Conservation (phyloP, 2,329 filamentous ascomycete species). For the Epichloe sp. region DNA sequence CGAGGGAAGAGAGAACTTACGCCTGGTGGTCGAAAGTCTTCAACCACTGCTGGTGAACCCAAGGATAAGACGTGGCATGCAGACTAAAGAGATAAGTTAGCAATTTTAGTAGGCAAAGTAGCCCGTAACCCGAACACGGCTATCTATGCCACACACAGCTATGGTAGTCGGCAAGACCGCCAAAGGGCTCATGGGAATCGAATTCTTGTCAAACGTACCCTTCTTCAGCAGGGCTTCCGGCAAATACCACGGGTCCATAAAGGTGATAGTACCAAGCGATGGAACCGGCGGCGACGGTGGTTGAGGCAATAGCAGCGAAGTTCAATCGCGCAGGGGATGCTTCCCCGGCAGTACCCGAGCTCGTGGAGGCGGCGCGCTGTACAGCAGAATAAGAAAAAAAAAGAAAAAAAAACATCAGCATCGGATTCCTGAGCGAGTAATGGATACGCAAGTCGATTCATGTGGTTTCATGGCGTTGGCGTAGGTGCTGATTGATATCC, state of each 20-base stretch:
- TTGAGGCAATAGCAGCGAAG: conserved; percentile 75
- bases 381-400: conserved; percentile 5
- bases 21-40: conserved; percentile 97
- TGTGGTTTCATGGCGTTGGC: conserved; percentile 11
- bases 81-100: conserved; percentile 46
- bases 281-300: conserved; percentile 73
- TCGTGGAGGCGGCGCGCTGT: conserved; percentile 58
- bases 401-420: conserved; percentile 25
- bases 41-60: conserved; percentile 82
- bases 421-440: conserved; percentile 10
- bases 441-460: conserved; percentile 16
- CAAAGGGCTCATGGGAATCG: neutral
- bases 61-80: conserved; percentile 83
- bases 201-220: conserved; percentile 55
- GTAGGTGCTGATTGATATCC: conserved; percentile 15
- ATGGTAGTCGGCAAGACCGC: neutral
- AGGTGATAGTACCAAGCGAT: conserved; percentile 96
- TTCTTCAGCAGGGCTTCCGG: conserved; percentile 90
- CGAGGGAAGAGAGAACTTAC: conserved; percentile 41
- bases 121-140: conserved; percentile 9
- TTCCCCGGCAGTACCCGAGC: conserved; percentile 59
- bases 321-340: conserved; percentile 69
- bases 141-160: conserved; percentile 21
- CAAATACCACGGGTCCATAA: conserved; percentile 77
- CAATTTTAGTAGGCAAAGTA: conserved; percentile 6